These are phyloP conservation scores for Vachellia collinsii DNA, from an alignment of 306 rosid genomes.

Conservation along the genomic window DNA sequence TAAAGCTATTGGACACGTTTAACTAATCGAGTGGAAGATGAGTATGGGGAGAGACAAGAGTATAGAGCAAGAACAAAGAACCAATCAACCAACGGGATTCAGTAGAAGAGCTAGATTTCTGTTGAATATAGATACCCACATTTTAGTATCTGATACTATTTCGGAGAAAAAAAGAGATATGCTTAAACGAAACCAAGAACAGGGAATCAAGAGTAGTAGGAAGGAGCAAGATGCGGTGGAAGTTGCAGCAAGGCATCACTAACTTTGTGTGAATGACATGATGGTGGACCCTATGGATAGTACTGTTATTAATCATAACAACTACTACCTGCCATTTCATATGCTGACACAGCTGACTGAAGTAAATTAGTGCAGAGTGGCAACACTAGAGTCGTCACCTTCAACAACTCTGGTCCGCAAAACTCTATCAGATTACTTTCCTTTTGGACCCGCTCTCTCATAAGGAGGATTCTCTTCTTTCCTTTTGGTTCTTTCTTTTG, in stretches of 20 bases:
- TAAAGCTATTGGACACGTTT: neutral
- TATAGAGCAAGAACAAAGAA: constrained; percentile 14
- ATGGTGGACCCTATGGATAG: constrained; percentile 34
- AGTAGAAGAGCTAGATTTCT: no score
- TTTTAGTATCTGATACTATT: no score
- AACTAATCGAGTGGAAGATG: neutral
- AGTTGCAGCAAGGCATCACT: constrained; percentile 16
- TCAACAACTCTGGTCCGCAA: constrained; percentile 17
- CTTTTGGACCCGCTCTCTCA: constrained; percentile 18
- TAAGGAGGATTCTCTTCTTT: constrained; percentile 33
- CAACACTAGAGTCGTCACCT: constrained; percentile 31
- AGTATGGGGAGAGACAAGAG: constrained; percentile 15
- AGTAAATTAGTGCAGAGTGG: constrained; percentile 39
- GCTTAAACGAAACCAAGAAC: neutral
- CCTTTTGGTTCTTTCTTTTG: constrained; percentile 2
- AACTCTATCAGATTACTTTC: neutral
- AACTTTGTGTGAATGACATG: constrained; percentile 26
- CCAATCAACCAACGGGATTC: no score
- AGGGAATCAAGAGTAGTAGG: neutral
- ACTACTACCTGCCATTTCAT: constrained; percentile 40
- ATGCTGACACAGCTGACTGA: constrained; percentile 28
- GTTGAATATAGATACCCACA: no score
- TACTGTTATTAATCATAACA: constrained; percentile 38
- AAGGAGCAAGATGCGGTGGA: neutral
- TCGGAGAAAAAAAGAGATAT: no score